Conservation (phyloP, 768 basidiomycete genomes). For the Auriculariales sp. region DNA sequence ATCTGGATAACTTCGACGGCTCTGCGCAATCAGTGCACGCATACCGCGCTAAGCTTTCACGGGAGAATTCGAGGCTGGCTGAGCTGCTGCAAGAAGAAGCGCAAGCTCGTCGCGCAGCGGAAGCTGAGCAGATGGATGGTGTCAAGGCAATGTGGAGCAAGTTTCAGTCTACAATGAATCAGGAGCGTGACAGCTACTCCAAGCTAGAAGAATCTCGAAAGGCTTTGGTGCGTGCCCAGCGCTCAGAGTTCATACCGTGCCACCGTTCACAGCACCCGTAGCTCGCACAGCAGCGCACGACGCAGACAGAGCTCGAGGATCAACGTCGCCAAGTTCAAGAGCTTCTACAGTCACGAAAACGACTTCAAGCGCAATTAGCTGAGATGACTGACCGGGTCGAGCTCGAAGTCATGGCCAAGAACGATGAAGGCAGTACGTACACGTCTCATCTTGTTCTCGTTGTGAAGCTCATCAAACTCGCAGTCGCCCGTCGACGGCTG, state of each 20-base stretch:
- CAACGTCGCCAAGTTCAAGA: constrained; percentile 51
- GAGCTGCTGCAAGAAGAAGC: constrained; percentile 49
- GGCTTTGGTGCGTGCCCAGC: constrained; percentile 36
- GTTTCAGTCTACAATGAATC: constrained; percentile 41
- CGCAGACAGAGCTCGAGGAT: constrained; percentile 50
- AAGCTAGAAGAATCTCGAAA: constrained; percentile 58
- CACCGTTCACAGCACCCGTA: constrained; percentile 16
- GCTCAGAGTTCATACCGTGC: not conserved
- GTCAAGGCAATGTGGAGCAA: constrained; percentile 54
- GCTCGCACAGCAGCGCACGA: constrained; percentile 51
- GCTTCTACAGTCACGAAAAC: constrained; percentile 37
- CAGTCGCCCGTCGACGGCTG: constrained; percentile 45
- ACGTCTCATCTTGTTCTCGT: not conserved
- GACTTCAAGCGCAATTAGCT: constrained; percentile 38
- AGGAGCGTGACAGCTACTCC: constrained; percentile 46
- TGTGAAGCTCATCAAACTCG: not conserved
- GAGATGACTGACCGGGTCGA: constrained; percentile 45
- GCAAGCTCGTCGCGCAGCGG: constrained; percentile 43
- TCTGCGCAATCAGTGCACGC: constrained; percentile 48
- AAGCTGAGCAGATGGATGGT: constrained; percentile 48
- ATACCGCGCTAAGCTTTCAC: constrained; percentile 38
- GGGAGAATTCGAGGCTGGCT: constrained; percentile 39
- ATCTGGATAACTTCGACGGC: constrained; percentile 49
- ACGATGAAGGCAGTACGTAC: constrained; percentile 40
- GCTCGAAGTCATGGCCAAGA: constrained; percentile 32